phyloP scores from a whole-genome alignment of 805 yeast species.

The Millerozyma acaciae region DNA sequence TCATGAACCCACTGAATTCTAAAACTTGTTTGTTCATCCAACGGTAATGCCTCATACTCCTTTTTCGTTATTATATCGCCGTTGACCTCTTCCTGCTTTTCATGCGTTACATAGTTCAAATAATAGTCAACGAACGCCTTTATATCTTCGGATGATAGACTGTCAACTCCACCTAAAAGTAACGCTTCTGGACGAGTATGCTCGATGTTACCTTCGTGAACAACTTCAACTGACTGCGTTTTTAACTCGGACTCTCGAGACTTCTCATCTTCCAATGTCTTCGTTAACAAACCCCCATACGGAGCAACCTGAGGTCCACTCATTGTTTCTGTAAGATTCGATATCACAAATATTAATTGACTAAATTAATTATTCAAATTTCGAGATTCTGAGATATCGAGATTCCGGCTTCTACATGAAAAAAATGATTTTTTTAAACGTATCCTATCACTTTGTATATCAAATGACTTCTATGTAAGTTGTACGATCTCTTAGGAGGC shows the following conservation, averaged over 20 bases:
- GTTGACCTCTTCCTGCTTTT: constrained; percentile 13
- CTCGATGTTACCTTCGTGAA: constrained; percentile 28
- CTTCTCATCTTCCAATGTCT: constrained; percentile 37
- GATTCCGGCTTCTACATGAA: too few relatives aligned
- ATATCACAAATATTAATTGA: background rate
- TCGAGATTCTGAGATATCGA: too few relatives aligned
- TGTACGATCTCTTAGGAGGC: too few relatives aligned
- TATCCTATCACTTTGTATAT: too few relatives aligned
- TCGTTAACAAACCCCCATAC: constrained; percentile 40
- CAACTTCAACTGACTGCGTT: constrained; percentile 31
- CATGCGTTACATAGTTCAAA: constrained; percentile 27
- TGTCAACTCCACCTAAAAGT: constrained; percentile 58
- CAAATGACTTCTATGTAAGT: too few relatives aligned
- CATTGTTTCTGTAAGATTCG: constrained; percentile 9
- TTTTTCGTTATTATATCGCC: constrained; percentile 11
- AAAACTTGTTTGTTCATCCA: constrained; percentile 32
- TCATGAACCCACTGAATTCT: constrained; percentile 68
- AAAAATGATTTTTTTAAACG: too few relatives aligned
- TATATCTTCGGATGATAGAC: constrained; percentile 56
- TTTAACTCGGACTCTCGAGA: constrained; percentile 25
- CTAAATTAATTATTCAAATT: background rate
- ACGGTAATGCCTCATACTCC: constrained; percentile 21
- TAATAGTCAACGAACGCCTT: constrained; percentile 50
- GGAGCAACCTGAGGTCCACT: constrained; percentile 31
- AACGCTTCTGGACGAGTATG: constrained; percentile 45